phyloP scores from a whole-genome alignment of 495 filamentous ascomycete species.

The Podospora conica region DNA sequence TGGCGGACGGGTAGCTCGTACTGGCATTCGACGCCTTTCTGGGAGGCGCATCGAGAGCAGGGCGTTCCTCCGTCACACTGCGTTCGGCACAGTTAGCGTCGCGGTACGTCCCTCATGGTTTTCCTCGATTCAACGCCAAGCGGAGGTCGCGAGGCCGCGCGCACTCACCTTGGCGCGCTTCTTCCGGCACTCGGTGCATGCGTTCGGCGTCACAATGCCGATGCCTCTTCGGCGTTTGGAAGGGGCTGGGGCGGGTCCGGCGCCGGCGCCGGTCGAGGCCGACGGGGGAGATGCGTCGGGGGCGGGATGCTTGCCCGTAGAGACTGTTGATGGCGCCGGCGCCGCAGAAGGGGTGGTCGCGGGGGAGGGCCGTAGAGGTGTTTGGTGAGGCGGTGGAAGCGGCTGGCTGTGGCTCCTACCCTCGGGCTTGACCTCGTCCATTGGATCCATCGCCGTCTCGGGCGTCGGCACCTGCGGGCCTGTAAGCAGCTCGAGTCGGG shows the following conservation, averaged over 20 bases:
- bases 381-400: not conserved
- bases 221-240: slow-evolving; percentile 45
- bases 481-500: not conserved
- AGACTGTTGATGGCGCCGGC: not conserved
- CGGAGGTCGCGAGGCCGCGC: not conserved
- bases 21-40: slow-evolving; percentile 44
- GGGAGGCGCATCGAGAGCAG: slow-evolving; percentile 43
- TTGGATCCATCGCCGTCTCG: slow-evolving; percentile 18
- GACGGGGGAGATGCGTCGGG: slow-evolving; percentile 3
- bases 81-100: not conserved
- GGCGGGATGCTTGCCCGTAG: slow-evolving; percentile 1
- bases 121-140: not conserved
- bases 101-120: not conserved
- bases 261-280: slow-evolving; percentile 1
- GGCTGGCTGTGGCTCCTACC: slow-evolving; percentile 1
- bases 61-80: slow-evolving; percentile 50
- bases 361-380: not conserved
- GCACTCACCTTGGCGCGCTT: slow-evolving; percentile 48
- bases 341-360: slow-evolving; percentile 6
- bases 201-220: slow-evolving; percentile 49
- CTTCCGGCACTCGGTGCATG: slow-evolving; percentile 53
- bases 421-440: slow-evolving; percentile 23
- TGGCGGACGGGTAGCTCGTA: slow-evolving; percentile 51
- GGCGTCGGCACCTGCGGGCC: not conserved
- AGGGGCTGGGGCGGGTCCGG: slow-evolving; percentile 10